These are phyloP conservation scores for Aquanectria penicillioides DNA, from an alignment of 2,329 filamentous ascomycete genomes.

Conservation along the genomic window DNA sequence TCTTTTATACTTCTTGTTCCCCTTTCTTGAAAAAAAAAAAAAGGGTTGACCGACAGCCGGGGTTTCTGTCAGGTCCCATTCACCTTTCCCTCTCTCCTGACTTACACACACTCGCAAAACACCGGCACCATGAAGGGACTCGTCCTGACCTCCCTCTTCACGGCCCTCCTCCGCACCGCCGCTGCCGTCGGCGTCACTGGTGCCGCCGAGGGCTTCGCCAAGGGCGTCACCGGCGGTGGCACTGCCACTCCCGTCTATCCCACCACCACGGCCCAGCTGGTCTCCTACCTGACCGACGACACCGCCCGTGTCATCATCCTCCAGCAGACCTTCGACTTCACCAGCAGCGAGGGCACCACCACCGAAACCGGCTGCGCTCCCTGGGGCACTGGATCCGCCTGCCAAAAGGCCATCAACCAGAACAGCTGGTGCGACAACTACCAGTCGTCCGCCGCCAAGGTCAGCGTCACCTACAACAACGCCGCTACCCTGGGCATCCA, in stretches of 20 bases:
- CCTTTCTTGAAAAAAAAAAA: neutral
- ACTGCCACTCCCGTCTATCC: conserved; percentile 64
- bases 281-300: conserved; percentile 66
- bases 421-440: conserved; percentile 69
- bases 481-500: conserved; percentile 61
- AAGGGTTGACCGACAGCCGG: conserved; percentile 7
- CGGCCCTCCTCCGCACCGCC: conserved; percentile 46
- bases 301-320: conserved; percentile 67
- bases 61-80: neutral
- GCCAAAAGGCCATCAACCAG: conserved; percentile 70
- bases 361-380: conserved; percentile 67
- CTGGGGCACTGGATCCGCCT: conserved; percentile 61
- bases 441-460: conserved; percentile 59
- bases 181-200: conserved; percentile 54
- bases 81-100: neutral
- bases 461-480: conserved; percentile 59
- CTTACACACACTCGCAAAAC: neutral
- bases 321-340: conserved; percentile 66
- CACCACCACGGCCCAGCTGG: conserved; percentile 63
- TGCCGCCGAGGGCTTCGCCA: conserved; percentile 54
- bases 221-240: conserved; percentile 69
- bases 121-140: conserved; percentile 23
- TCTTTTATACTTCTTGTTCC: neutral
- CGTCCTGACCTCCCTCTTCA: conserved; percentile 29
- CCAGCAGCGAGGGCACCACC: conserved; percentile 61